These are phyloP conservation scores for Xylariaceae sp. DNA, from an alignment of 2,329 filamentous ascomycete genomes.

Conservation along the genomic window DNA sequence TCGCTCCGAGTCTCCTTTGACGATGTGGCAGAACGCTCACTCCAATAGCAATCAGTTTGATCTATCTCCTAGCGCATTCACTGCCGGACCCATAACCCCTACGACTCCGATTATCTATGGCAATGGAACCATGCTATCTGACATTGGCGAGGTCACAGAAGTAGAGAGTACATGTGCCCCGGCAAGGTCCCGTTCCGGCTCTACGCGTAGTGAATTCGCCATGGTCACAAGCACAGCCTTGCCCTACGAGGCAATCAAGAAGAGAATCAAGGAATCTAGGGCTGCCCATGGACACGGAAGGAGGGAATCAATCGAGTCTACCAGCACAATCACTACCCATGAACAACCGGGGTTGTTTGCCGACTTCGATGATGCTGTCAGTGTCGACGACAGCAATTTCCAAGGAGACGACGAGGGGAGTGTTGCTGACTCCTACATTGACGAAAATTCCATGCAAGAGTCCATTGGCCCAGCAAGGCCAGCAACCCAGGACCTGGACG, in stretches of 20 bases:
- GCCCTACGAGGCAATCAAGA: constrained; percentile 40
- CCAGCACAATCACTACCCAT: constrained; percentile 55
- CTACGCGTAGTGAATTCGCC: constrained; percentile 30
- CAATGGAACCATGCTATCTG: constrained; percentile 65
- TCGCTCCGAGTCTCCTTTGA: constrained; percentile 48
- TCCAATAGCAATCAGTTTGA: constrained; percentile 40
- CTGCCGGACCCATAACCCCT: constrained; percentile 44
- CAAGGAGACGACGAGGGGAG: constrained; percentile 65
- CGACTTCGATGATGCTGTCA: constrained; percentile 59
- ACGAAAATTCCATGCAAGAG: constrained; percentile 39
- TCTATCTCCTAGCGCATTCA: constrained; percentile 36
- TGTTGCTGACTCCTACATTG: constrained; percentile 53
- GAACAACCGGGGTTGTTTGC: constrained; percentile 48
- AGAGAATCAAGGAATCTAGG: constrained; percentile 35
- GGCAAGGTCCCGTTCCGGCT: constrained; percentile 34
- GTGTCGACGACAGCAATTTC: constrained; percentile 61
- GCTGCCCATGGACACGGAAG: constrained; percentile 48
- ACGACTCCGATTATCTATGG: constrained; percentile 65
- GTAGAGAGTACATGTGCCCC: constrained; percentile 47
- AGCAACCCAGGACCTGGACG: constrained; percentile 35
- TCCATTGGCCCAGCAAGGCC: constrained; percentile 24
- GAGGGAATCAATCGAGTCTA: constrained; percentile 56
- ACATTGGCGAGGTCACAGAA: constrained; percentile 57
- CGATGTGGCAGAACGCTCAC: constrained; percentile 49
- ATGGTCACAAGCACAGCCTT: constrained; percentile 24